phyloP scores from a whole-genome alignment of 116 monocot genomes.

The Cymodocea nodosa region DNA sequence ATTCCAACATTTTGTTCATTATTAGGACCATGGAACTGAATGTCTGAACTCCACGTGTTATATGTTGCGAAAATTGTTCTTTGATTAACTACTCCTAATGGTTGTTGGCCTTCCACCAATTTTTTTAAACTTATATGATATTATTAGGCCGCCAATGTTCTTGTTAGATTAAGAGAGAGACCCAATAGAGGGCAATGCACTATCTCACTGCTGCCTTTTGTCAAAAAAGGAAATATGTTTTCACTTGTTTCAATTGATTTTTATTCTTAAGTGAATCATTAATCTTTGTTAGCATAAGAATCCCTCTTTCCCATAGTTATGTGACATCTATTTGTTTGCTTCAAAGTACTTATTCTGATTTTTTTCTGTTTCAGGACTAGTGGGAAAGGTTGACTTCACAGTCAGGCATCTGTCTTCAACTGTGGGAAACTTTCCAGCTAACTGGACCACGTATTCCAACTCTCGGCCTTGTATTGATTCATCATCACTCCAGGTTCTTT shows the following conservation, averaged over 20 bases:
- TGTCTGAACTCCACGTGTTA: no score
- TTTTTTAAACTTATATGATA: no score
- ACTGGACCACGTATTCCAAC: slow-evolving; percentile 46
- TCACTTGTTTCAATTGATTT: neutral
- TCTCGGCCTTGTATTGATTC: slow-evolving; percentile 54
- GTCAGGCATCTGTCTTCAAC: slow-evolving; percentile 89
- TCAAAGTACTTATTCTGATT: neutral
- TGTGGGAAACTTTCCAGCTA: slow-evolving; percentile 46
- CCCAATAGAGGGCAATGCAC: no score
- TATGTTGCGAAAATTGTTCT: no score
- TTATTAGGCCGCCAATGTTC: no score
- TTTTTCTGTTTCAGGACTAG: slow-evolving; percentile 33
- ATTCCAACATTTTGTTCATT: no score
- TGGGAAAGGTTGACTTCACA: slow-evolving; percentile 88
- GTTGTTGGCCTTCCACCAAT: no score
- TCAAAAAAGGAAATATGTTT: neutral
- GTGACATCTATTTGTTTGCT: neutral
- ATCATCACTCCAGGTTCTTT: slow-evolving; percentile 31
- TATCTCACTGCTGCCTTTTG: no score
- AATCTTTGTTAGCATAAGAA: neutral
- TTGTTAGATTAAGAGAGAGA: no score
- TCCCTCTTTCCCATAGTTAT: neutral
- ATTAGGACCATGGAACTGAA: no score
- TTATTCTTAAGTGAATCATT: neutral
- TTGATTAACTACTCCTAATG: no score